Evolutionary conservation across 2,329 filamentous ascomycete genomes (phyloP).

Genomic region (Diaporthe sp.): DNA sequence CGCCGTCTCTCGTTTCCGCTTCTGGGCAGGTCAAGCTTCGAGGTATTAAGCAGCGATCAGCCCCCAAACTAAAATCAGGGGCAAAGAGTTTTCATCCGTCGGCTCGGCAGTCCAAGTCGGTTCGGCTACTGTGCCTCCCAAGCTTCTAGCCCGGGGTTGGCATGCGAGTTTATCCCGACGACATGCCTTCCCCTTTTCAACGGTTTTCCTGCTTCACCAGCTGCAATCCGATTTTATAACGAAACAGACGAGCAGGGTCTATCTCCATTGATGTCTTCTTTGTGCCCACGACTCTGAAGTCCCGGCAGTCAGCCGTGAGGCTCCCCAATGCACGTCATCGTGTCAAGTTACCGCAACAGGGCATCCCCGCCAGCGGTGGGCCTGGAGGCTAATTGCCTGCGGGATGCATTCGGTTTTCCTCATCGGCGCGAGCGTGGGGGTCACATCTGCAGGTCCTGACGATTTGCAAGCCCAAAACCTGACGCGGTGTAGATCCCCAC

Average conservation of each 20-base stretch:
- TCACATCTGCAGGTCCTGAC: slow-evolving; percentile 7
- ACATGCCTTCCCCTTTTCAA: slow-evolving; percentile 6
- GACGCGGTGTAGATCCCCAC: slow-evolving; percentile 24
- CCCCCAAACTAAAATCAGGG: slow-evolving; percentile 25
- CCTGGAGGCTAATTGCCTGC: slow-evolving; percentile 1
- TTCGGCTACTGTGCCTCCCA: slow-evolving; percentile 14
- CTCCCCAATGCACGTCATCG: slow-evolving; percentile 3
- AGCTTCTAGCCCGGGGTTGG: slow-evolving; percentile 13
- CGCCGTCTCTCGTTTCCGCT: neutral
- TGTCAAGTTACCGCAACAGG: neutral
- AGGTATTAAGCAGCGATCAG: slow-evolving; percentile 17
- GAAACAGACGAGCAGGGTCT: fast-evolving
- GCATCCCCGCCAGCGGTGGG: neutral
- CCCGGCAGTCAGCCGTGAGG: neutral
- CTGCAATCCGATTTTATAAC: no score
- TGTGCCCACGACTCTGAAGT: neutral
- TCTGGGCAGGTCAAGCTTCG: slow-evolving; percentile 18
- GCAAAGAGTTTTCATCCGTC: slow-evolving; percentile 21
- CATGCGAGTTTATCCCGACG: slow-evolving; percentile 27
- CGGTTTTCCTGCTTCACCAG: neutral
- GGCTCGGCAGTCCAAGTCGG: slow-evolving; percentile 33
- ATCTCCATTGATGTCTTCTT: neutral
- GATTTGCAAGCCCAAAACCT: slow-evolving; percentile 12
- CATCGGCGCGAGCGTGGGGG: slow-evolving; percentile 27
- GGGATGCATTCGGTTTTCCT: slow-evolving; percentile 9